phyloP scores from a whole-genome alignment of 306 rosid genomes.

The Dryas drummondii region DNA sequence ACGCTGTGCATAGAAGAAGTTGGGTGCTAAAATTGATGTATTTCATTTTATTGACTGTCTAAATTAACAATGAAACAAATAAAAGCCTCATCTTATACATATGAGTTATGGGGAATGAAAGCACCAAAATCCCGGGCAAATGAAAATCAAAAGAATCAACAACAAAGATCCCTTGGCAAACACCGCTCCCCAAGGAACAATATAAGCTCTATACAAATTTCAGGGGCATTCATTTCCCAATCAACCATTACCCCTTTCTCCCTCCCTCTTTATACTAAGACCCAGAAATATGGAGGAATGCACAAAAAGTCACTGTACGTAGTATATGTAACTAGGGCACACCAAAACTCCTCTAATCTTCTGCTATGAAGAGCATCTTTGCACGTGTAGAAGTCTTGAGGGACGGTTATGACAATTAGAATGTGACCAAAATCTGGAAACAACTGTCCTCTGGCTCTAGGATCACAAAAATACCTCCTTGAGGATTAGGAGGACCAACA shows the following conservation, averaged over 20 bases:
- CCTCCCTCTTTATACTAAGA: slow-evolving; percentile 22
- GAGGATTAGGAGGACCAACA: slow-evolving; percentile 84
- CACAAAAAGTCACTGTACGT: slow-evolving; percentile 24
- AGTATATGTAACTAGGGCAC: slow-evolving; percentile 12
- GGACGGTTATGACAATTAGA: slow-evolving; percentile 34
- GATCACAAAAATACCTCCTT: slow-evolving; percentile 83
- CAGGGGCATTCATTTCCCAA: slow-evolving; percentile 26
- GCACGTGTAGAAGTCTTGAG: slow-evolving; percentile 25
- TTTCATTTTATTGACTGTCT: slow-evolving; percentile 34
- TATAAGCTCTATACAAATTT: slow-evolving; percentile 46
- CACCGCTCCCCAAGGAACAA: slow-evolving; percentile 17
- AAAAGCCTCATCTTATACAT: slow-evolving; percentile 6
- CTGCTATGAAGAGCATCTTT: slow-evolving; percentile 31
- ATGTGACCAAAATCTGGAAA: slow-evolving; percentile 36
- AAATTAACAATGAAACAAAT: slow-evolving; percentile 21
- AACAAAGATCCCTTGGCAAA: slow-evolving; percentile 2
- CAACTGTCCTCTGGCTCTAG: slow-evolving; percentile 9
- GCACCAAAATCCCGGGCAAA: slow-evolving; percentile 19
- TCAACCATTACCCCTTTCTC: slow-evolving; percentile 28
- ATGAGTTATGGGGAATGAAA: slow-evolving; percentile 6
- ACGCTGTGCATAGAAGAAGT: not conserved
- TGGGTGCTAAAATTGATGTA: not conserved
- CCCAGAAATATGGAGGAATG: slow-evolving; percentile 23
- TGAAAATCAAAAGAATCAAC: slow-evolving; percentile 21
- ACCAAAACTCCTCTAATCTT: slow-evolving; percentile 33